Evolutionary conservation across 306 rosid species (phyloP).

Genomic region (Notholithocarpus densiflorus): DNA sequence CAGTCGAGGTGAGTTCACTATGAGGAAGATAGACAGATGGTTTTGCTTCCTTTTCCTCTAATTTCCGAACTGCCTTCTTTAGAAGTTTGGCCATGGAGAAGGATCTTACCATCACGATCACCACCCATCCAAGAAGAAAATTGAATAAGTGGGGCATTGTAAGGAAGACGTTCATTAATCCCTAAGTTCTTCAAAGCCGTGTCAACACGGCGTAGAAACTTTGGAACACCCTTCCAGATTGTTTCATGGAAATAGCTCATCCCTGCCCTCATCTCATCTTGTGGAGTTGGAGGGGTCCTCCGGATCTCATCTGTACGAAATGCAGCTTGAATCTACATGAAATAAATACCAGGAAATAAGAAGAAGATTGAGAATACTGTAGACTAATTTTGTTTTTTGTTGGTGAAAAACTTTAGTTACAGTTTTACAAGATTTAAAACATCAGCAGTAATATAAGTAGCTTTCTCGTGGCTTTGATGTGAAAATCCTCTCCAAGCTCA

Average conservation of each 20-base stretch:
- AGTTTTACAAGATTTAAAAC: neutral
- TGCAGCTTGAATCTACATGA: slow-evolving; percentile 91
- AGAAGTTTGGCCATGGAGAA: neutral
- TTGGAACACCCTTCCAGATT: slow-evolving; percentile 94
- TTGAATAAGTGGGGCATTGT: slow-evolving; percentile 95
- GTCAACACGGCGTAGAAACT: slow-evolving; percentile 89
- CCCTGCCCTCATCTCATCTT: slow-evolving; percentile 99
- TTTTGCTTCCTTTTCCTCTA: neutral
- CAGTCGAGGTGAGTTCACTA: neutral
- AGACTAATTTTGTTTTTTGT: neutral
- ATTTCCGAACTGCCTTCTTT: neutral
- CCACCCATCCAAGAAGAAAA: slow-evolving; percentile 99
- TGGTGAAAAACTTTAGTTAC: neutral
- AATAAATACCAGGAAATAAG: slow-evolving; percentile 9
- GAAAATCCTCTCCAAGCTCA: neutral
- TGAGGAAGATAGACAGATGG: neutral
- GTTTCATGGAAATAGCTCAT: slow-evolving; percentile 99
- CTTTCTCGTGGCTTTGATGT: neutral
- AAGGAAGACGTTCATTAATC: slow-evolving; percentile 83
- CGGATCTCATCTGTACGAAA: slow-evolving; percentile 95
- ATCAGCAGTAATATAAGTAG: neutral
- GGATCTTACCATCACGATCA: slow-evolving; percentile 87
- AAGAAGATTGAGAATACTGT: neutral
- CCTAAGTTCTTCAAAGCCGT: slow-evolving; percentile 95
- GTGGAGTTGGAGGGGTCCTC: slow-evolving; percentile 96